A percentile compares a stretch with the other conserved stretches of the same genome.
These are phyloP conservation scores for Pseudotsuga menziesii DNA, from an alignment of 75 land plant genomes.

Conservation along the genomic window DNA sequence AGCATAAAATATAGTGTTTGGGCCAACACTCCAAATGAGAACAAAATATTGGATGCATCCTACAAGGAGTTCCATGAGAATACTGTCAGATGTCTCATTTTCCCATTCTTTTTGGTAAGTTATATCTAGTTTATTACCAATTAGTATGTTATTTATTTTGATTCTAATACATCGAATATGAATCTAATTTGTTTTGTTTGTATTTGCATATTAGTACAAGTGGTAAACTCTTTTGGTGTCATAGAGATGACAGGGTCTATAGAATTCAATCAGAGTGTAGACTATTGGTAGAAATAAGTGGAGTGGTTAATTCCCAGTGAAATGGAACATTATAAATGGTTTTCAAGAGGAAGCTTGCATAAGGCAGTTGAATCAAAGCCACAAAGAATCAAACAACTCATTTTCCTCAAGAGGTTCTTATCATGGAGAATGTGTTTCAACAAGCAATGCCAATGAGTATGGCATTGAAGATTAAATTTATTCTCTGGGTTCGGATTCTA, in stretches of 20 bases:
- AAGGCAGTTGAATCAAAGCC: conserved; percentile 19
- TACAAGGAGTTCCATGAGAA: too few species aligned
- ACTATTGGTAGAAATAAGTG: conserved; percentile 78
- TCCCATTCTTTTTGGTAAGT: conserved; percentile 85
- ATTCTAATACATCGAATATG: background rate
- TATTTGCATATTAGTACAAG: conserved; percentile 58
- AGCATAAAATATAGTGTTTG: too few species aligned
- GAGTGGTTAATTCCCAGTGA: conserved; percentile 57
- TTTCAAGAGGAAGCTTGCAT: conserved; percentile 33
- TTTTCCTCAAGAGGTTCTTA: conserved; percentile 8
- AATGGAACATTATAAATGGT: conserved; percentile 71
- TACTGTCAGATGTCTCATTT: conserved; percentile 65
- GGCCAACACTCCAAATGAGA: too few species aligned
- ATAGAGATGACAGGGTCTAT: conserved; percentile 66
- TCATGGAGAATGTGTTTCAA: conserved; percentile 17
- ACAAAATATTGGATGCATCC: too few species aligned
- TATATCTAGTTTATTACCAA: background rate
- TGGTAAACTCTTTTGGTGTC: conserved; percentile 66
- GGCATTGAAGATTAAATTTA: conserved; percentile 31
- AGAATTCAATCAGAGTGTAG: conserved; percentile 53
- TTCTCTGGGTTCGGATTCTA: conserved; percentile 13
- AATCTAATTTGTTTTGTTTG: background rate
- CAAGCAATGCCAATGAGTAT: conserved; percentile 24
- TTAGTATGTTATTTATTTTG: background rate
- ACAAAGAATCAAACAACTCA: conserved; percentile 34